Base-by-base conservation (phyloP, 1,139 yeast species). In the Hansenula lynferdii region DNA sequence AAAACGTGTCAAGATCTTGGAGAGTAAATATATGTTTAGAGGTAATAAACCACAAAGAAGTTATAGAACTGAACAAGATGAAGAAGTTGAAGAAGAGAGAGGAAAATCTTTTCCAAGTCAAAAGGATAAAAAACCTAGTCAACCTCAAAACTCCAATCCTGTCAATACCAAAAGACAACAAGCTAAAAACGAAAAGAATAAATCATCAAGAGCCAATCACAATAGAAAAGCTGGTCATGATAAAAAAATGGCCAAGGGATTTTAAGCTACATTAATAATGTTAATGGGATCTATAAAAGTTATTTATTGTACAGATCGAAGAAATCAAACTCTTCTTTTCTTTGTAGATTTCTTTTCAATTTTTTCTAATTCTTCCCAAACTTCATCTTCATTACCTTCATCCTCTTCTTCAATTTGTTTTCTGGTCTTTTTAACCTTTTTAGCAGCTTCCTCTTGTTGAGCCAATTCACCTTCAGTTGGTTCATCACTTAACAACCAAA, bases 211-310 rank as follows among this genome's bases (percentile, higher is more conserved):
- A 35, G 85, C 77, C 1, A 82, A 81, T 50, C 87, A 81, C 49
- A 79, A 75, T 54, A 64, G 90, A 42, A 81, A 80, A 50, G 47
- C 69, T 3, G 83, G 76, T 0, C 85, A 77, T 50, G 77, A 71
- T 44, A 77, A 70, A 50, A 82, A 82, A 44, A 52, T 70, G 60
- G 60, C 64, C 10, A 58, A 54, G 35, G 63, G 53, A 11, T 47
- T 44, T 27, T 32, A 12, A 19, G n/a, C n/a, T n/a, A n/a, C n/a
- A n/a, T n/a, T n/a, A n/a, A n/a, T n/a, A n/a, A n/a, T n/a, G n/a
- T n/a, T n/a, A n/a, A n/a, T n/a, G n/a, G n/a, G n/a, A n/a, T n/a
- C 20, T 18, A 6, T 7, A 15, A 15, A 22, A 15, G n/a, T 10
- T 12, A 8, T 15, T 24, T 32, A 5, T 21, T 17, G 25, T 11